phyloP scores from a whole-genome alignment of 1,284 basidiomycete species.

The Ceratobasidium sp. region DNA sequence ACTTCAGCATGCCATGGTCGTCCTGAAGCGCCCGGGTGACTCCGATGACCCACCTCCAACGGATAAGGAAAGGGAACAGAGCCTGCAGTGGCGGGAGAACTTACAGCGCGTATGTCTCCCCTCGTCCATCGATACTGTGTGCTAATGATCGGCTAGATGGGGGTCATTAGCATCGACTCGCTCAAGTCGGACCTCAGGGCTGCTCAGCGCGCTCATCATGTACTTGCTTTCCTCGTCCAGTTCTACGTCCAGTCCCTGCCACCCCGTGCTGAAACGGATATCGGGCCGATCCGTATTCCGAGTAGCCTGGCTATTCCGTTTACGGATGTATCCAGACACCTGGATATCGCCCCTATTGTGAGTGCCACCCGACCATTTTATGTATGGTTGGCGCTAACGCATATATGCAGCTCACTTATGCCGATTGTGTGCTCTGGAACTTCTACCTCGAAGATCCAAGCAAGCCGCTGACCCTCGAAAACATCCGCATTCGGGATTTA shows the following conservation, averaged over 20 bases:
- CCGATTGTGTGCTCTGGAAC: conserved; percentile 64
- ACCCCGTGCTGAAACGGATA: conserved; percentile 44
- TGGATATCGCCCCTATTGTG: conserved; percentile 59
- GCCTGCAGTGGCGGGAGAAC: conserved; percentile 47
- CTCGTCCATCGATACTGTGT: conserved; percentile 43
- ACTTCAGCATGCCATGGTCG: conserved; percentile 47
- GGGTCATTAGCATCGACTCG: conserved; percentile 48
- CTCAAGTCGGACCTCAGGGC: conserved; percentile 49
- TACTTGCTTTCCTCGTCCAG: conserved; percentile 61
- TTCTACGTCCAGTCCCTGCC: conserved; percentile 59
- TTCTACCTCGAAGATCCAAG: conserved; percentile 51
- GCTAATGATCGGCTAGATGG: conserved; percentile 46
- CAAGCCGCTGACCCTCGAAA: conserved; percentile 48
- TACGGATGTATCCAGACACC: conserved; percentile 53
- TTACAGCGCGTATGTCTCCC: conserved; percentile 46
- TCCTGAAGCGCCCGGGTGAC: conserved; percentile 49
- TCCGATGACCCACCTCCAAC: conserved; percentile 45
- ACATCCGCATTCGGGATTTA: conserved; percentile 50
- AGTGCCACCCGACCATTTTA: neutral
- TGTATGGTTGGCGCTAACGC: neutral
- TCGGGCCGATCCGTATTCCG: conserved; percentile 50
- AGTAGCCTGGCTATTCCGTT: conserved; percentile 56
- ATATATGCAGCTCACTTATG: conserved; percentile 55
- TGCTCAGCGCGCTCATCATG: conserved; percentile 58
- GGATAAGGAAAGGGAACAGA: conserved; percentile 44